Conservation (phyloP, 2,329 filamentous ascomycete genomes). For the Lanzia echinophila region DNA sequence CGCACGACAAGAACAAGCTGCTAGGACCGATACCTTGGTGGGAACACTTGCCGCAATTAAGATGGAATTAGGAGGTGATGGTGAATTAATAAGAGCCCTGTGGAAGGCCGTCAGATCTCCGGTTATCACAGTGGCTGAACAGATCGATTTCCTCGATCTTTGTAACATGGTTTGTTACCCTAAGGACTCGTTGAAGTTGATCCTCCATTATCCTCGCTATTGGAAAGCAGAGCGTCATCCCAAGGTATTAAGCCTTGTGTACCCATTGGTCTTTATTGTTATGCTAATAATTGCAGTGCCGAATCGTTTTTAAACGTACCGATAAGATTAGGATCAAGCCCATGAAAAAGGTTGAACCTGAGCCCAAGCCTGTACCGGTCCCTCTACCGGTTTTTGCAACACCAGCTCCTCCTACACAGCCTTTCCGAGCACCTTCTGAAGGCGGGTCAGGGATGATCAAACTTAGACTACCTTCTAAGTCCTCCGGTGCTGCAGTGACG, state of each 20-base stretch:
- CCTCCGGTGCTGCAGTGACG: background rate
- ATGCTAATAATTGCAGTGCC: constrained; percentile 17
- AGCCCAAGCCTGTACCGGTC: constrained; percentile 1
- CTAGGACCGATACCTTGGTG: constrained; percentile 42
- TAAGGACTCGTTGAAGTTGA: constrained; percentile 41
- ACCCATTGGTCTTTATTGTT: background rate
- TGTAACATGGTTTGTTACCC: constrained; percentile 45
- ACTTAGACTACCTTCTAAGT: background rate
- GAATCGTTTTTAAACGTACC: constrained; percentile 25
- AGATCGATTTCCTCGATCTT: constrained; percentile 44
- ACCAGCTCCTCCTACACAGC: background rate
- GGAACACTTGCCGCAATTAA: constrained; percentile 43
- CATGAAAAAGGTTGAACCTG: background rate
- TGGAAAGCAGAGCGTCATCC: constrained; percentile 37
- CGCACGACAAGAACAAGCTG: constrained; percentile 41
- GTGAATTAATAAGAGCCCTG: constrained; percentile 38
- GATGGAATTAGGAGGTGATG: constrained; percentile 40
- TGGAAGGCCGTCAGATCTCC: constrained; percentile 46
- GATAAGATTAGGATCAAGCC: constrained; percentile 24
- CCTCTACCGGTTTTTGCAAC: background rate
- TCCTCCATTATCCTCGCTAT: constrained; percentile 40
- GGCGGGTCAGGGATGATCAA: background rate
- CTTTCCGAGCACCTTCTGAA: background rate
- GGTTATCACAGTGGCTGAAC: constrained; percentile 41
- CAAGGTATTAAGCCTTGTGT: constrained; percentile 26